Percentiles rank a stretch among this genome's conserved stretches.
These are phyloP conservation scores for Tarenaya hassleriana DNA, from an alignment of 345 rosid genomes.

Conservation along the genomic window DNA sequence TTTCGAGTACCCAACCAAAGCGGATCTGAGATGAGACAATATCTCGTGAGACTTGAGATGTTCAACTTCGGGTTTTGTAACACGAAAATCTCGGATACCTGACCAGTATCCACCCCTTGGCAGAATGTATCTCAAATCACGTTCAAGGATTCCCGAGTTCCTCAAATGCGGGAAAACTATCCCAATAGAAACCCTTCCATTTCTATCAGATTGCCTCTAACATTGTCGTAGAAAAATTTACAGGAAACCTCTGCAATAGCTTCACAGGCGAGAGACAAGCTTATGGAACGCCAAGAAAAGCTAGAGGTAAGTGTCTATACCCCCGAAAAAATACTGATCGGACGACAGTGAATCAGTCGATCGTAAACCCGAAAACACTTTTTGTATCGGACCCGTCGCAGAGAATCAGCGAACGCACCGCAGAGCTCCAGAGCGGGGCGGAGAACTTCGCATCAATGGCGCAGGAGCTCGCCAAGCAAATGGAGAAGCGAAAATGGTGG, in stretches of 20 bases:
- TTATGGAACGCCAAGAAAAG: conserved; percentile 64
- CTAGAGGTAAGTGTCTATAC: conserved; percentile 46
- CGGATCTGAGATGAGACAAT: too few species aligned
- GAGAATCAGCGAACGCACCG: conserved; percentile 56
- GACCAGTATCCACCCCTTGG: too few species aligned
- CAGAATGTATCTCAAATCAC: too few species aligned
- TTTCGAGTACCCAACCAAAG: too few species aligned
- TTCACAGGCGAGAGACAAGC: conserved; percentile 67
- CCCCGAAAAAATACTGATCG: conserved; percentile 9
- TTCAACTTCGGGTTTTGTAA: too few species aligned
- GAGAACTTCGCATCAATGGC: conserved; percentile 75
- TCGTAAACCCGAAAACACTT: too few species aligned
- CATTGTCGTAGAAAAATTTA: conserved; percentile 14
- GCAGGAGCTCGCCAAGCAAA: conserved; percentile 63
- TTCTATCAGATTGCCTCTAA: conserved; percentile 18
- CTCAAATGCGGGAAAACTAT: too few species aligned
- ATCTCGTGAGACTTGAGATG: too few species aligned
- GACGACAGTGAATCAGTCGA: too few species aligned
- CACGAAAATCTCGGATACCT: too few species aligned
- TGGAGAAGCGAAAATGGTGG: conserved; percentile 96
- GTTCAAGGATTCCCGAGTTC: too few species aligned
- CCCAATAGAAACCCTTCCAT: conserved; percentile 2
- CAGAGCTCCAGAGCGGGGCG: conserved; percentile 76
- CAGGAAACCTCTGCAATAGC: conserved; percentile 76
- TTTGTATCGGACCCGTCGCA: too few species aligned